Base-by-base conservation (phyloP, 768 basidiomycete genomes). In the Trametes punicea region DNA sequence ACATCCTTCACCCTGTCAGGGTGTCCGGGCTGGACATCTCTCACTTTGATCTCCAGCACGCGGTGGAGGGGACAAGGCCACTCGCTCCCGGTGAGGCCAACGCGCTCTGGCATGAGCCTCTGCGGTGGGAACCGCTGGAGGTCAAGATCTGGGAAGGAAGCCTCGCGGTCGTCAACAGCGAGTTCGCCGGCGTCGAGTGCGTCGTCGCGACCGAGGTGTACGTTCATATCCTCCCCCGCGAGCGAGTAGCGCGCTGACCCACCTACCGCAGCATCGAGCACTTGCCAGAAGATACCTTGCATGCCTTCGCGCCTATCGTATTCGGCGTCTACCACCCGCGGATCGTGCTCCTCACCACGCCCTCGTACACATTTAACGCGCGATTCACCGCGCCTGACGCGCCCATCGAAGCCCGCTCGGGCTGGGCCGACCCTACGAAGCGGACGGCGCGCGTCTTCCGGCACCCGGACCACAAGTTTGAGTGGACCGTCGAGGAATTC, bases 381-480 rank as follows among this genome's bases (percentile, higher is more conserved):
- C 82, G 85, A 1, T 93, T 91, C 73, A 79, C 82, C 0, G 67
- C 81, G 1, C 88, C 87, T 0, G 67, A 74, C 33, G 70, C 74
- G 4, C 74, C 75, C 6, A 63, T 79, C 13, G 65, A 16, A 16
- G 60, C 55, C 0, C 67, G 65, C 2, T 52, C 70, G 21, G 91
- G 88, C 0, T 83, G 69, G 65, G 75, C 69, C 0, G 93, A 95
- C 69, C 91, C 93, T 2, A 93, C 91, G 0, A 74, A 77, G 13
- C 81, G 88, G 16, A 93, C 90, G 0, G 66, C 78, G 44, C 81
- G 92, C 1, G 69, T 88, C 26, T 94, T 93, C 73, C 77, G 93
- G 20, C 90, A 95, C 65, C 56, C 70, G 21, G 93, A 94, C 61
- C 93, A 96, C 70, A 88, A 93, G 62, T 92, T 94, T 59, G 93